These are phyloP conservation scores for Pleurostoma richardsiae DNA, from an alignment of 2,329 filamentous ascomycete species.

Conservation along the genomic window DNA sequence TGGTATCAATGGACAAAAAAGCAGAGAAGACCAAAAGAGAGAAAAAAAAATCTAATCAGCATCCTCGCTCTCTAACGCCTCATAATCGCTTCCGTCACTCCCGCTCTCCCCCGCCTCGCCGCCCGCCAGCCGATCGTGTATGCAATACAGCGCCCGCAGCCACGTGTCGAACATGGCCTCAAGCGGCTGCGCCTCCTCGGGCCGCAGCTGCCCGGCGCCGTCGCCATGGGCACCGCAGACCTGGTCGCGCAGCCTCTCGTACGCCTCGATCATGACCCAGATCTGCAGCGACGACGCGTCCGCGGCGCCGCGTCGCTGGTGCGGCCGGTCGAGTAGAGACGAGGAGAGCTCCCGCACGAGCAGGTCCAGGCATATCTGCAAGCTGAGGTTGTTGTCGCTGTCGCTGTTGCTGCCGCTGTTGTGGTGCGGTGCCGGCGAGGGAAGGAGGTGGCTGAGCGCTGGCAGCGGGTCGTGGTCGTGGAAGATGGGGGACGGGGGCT, in stretches of 20 bases:
- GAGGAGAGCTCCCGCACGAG: constrained; percentile 44
- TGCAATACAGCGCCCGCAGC: constrained; percentile 40
- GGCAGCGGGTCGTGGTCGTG: neutral
- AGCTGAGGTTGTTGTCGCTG: constrained; percentile 29
- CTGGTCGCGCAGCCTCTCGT: constrained; percentile 46
- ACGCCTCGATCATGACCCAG: constrained; percentile 55
- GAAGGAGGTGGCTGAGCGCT: too few species aligned
- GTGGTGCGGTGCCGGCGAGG: constrained; percentile 1
- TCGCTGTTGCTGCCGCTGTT: constrained; percentile 5
- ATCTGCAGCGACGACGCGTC: constrained; percentile 43
- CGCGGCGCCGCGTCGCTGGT: constrained; percentile 12
- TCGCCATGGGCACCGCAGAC: constrained; percentile 18
- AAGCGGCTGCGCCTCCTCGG: constrained; percentile 22
- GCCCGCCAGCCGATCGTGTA: constrained; percentile 35
- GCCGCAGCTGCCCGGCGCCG: constrained; percentile 16
- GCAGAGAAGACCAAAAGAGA: too few species aligned
- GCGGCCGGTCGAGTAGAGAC: constrained; percentile 24
- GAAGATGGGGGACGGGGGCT: constrained; percentile 22
- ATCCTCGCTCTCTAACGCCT: constrained; percentile 12
- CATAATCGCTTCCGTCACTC: constrained; percentile 28
- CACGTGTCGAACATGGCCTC: constrained; percentile 44
- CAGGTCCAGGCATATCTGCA: constrained; percentile 47
- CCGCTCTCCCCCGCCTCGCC: constrained; percentile 11
- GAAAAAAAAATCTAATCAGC: constrained; percentile 7
- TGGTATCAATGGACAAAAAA: neutral